phyloP scores from a whole-genome alignment of 2,329 filamentous ascomycete species.

The Colletotrichum liaoningense region DNA sequence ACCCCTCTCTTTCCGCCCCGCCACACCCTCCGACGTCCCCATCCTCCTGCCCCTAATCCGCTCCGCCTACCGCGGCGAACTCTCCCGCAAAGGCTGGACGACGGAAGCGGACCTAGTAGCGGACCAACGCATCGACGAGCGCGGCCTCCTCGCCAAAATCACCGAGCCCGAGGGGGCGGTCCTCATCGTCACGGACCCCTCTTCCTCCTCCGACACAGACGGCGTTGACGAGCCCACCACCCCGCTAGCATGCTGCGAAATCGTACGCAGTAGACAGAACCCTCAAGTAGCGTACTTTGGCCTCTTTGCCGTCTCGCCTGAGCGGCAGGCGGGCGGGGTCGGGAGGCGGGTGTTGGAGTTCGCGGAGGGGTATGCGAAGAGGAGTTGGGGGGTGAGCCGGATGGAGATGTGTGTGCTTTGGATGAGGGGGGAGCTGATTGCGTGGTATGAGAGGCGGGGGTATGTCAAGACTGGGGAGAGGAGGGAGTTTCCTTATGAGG shows the following conservation, averaged over 20 bases:
- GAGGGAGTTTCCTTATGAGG: slow-evolving; percentile 54
- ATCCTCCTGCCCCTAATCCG: slow-evolving; percentile 52
- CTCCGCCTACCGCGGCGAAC: slow-evolving; percentile 57
- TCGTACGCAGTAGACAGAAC: slow-evolving; percentile 40
- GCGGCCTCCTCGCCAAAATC: slow-evolving; percentile 53
- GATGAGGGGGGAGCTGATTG: slow-evolving; percentile 55
- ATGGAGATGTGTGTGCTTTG: slow-evolving; percentile 60
- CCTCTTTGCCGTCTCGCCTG: slow-evolving; percentile 59
- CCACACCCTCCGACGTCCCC: slow-evolving; percentile 45
- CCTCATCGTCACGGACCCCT: slow-evolving; percentile 48
- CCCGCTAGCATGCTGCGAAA: slow-evolving; percentile 58
- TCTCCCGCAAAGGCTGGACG: slow-evolving; percentile 56
- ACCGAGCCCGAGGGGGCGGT: slow-evolving; percentile 48
- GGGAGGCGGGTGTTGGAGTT: slow-evolving; percentile 53
- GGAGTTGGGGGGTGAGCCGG: slow-evolving; percentile 45
- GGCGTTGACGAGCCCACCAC: slow-evolving; percentile 11
- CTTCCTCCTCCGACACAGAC: background rate
- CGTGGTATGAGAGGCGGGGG: slow-evolving; percentile 58
- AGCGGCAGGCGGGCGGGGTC: slow-evolving; percentile 55
- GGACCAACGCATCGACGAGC: slow-evolving; percentile 55
- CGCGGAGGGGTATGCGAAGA: slow-evolving; percentile 52
- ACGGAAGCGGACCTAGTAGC: slow-evolving; percentile 57
- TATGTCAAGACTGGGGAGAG: slow-evolving; percentile 53
- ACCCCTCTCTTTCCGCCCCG: slow-evolving; percentile 48
- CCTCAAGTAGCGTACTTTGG: slow-evolving; percentile 51